phyloP scores from a whole-genome alignment of 768 basidiomycete genomes.

The Paxillus involutus region DNA sequence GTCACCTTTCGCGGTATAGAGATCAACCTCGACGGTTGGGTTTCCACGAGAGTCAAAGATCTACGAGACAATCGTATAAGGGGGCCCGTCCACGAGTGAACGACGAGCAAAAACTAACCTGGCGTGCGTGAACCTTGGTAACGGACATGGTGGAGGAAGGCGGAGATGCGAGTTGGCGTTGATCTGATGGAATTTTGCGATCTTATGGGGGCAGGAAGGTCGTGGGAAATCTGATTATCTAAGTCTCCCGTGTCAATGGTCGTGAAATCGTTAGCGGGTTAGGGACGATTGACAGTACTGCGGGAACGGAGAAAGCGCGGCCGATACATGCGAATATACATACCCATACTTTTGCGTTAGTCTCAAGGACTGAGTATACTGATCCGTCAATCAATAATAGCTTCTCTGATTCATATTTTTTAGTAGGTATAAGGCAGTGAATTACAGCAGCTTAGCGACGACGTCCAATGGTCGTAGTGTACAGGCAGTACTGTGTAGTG shows the following conservation, averaged over 20 bases:
- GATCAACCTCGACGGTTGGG: constrained; percentile 94
- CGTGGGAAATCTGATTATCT: constrained; percentile 41
- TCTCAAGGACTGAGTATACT: not conserved
- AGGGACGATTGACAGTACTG: not conserved
- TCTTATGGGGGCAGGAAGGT: constrained; percentile 21
- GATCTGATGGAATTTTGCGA: constrained; percentile 3
- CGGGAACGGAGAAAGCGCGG: constrained; percentile 8
- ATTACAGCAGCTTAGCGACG: constrained; percentile 1
- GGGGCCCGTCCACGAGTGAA: not conserved
- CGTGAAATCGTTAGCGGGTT: constrained; percentile 15
- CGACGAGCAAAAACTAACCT: constrained; percentile 49
- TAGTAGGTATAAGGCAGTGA: constrained; percentile 6
- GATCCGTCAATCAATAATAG: constrained; percentile 3
- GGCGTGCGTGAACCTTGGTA: constrained; percentile 89
- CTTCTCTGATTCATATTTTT: not conserved
- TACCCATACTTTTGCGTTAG: constrained; percentile 12
- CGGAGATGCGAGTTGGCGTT: constrained; percentile 9
- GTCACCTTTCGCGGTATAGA: constrained; percentile 84
- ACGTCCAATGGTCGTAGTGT: constrained; percentile 5
- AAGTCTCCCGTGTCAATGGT: not conserved
- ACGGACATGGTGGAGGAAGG: constrained; percentile 74
- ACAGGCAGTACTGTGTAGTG: constrained; percentile 1
- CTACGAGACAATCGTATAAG: constrained; percentile 41
- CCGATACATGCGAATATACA: not conserved
- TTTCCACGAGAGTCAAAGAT: constrained; percentile 99